These are phyloP conservation scores for Microascus cirrosus DNA, from an alignment of 2,329 filamentous ascomycete genomes.

Conservation along the genomic window DNA sequence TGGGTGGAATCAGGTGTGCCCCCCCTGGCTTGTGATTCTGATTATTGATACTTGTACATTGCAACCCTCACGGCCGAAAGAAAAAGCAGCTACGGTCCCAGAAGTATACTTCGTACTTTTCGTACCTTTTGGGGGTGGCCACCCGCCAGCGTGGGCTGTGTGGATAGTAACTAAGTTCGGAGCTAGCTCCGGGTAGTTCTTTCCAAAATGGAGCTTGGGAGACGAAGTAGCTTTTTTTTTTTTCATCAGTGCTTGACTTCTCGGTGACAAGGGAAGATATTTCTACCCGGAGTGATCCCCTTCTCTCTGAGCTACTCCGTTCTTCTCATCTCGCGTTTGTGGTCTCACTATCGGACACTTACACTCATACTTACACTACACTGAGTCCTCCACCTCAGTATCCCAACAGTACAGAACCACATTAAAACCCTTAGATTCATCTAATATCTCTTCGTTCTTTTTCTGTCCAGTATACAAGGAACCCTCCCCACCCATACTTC, in stretches of 20 bases:
- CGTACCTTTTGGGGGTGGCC: neutral
- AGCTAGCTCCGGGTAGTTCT: neutral
- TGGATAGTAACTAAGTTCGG: neutral
- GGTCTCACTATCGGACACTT: neutral
- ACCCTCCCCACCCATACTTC: neutral
- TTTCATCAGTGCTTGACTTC: neutral
- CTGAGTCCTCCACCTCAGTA: neutral
- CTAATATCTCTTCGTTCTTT: neutral
- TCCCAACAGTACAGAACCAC: neutral
- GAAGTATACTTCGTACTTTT: neutral
- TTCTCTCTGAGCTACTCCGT: neutral
- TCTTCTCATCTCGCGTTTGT: neutral
- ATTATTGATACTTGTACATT: neutral
- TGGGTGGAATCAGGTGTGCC: neutral
- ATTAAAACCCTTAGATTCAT: neutral
- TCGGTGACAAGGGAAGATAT: neutral
- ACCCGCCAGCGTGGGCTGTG: neutral
- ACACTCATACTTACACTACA: neutral
- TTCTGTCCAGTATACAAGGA: neutral
- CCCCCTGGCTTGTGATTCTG: neutral
- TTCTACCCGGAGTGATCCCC: neutral
- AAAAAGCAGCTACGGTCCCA: neutral
- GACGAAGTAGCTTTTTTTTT: neutral
- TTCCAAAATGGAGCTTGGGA: neutral
- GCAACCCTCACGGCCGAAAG: neutral